Evolutionary conservation across 345 rosid genomes (phyloP), one percentile per base, ranked within the genome.

Genomic region (Gossypium ekmanianum): DNA sequence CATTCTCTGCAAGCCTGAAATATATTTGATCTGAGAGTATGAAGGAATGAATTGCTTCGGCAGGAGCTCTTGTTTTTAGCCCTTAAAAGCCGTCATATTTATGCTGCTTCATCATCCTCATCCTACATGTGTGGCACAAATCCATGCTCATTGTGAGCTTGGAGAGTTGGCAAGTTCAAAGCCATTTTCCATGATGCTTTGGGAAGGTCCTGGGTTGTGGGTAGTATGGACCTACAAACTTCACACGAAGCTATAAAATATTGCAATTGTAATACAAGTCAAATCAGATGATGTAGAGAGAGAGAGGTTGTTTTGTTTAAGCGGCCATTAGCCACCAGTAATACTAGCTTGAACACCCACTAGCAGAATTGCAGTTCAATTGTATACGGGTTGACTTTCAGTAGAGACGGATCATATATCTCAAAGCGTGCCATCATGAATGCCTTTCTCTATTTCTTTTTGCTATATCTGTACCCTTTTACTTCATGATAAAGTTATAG

Each of bases 381-480:
- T 34, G 29, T 20, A 52, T 50, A 54, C 5, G 1, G 43, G 3
- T 20, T 4, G 41, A 14, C 7, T 61, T 14, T 13, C 24, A 57
- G 39, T 41, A 61, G 13, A 22, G 16, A 2, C 7, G 41, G 68
- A 74, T 43, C 54, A 63, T 64, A 61, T 67, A 34, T 77, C 62
- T 34, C 41, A 34, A 59, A 74, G 27, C 22, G 54, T 50, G 47
- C 62, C 68, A 55, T 3, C 29, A 12, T 11, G 11, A 61, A 13
- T 11, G 17, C 58, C 63, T 27, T 45, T 61, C 63, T 69, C 75
- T 70, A 18, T 58, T 71, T 78, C 69, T 65, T 62, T 73, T 64
- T 16, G 67, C 72, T 29, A 22, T 68, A 45, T 63, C 14, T 41
- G 55, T 55, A 13, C 3, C 59, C 76, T 76, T 45, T 24, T 24